phyloP scores from a whole-genome alignment of 2,329 filamentous ascomycete species.

The Fusarium fracticaudum region DNA sequence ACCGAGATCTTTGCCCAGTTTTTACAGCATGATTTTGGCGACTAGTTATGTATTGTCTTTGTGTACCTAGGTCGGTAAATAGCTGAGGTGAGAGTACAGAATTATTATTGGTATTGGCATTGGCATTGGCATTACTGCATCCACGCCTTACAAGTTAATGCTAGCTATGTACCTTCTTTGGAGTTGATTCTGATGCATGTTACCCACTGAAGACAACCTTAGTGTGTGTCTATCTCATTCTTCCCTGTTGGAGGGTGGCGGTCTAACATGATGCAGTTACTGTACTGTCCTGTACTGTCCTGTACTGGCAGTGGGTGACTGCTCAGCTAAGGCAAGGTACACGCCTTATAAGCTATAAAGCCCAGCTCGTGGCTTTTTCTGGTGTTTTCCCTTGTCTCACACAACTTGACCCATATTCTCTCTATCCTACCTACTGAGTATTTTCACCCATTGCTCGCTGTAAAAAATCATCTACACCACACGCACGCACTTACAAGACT shows the following conservation, averaged over 20 bases:
- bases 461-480: not conserved
- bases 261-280: conserved; percentile 29
- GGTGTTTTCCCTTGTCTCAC: conserved; percentile 4
- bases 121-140: conserved; percentile 19
- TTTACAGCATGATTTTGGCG: not conserved
- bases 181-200: conserved; percentile 14
- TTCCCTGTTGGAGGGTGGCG: conserved; percentile 31
- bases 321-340: conserved; percentile 9
- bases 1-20: conserved; percentile 23
- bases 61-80: not conserved
- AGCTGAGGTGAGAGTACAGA: not conserved
- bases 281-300: not conserved
- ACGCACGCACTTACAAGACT: not conserved
- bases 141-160: conserved; percentile 13
- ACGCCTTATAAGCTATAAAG: conserved; percentile 5
- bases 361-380: conserved; percentile 24
- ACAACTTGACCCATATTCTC: not conserved
- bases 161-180: not conserved
- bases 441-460: not conserved
- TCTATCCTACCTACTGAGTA: not conserved
- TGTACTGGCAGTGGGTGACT: not conserved
- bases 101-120: not conserved
- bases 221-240: conserved; percentile 11
- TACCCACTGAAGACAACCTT: conserved; percentile 24
- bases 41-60: not conserved